phyloP scores from a whole-genome alignment of 495 filamentous ascomycete species.

The Neurospora discreta region DNA sequence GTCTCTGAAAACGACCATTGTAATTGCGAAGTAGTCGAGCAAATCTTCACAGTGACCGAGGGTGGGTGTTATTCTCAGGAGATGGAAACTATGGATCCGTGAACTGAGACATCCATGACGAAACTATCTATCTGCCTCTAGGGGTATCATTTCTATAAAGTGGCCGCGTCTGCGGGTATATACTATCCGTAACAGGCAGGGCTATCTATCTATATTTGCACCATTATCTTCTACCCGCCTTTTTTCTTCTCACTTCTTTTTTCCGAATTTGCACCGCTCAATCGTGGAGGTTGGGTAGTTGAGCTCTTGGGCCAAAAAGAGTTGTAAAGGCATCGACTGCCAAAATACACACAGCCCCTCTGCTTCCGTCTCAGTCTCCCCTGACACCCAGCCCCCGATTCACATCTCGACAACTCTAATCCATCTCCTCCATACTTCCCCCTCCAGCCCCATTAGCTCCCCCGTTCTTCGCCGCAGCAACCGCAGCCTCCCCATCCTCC shows the following conservation, averaged over 20 bases:
- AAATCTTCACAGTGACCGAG: neutral
- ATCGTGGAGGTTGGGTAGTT: neutral
- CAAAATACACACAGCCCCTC: neutral
- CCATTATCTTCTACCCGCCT: neutral
- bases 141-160: neutral
- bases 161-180: neutral
- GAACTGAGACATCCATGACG: neutral
- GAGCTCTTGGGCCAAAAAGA: neutral
- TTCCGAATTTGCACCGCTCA: neutral
- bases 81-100: neutral
- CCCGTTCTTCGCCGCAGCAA: conserved; percentile 30
- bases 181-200: neutral
- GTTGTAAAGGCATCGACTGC: neutral
- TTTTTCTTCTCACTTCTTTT: no score
- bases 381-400: neutral
- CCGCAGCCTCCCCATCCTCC: conserved; percentile 36
- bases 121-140: neutral
- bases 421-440: conserved; percentile 52
- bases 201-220: neutral
- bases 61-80: neutral
- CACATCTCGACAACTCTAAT: conserved; percentile 28
- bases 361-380: neutral
- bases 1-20: no score
- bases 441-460: neutral
- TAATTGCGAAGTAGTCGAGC: neutral